These are phyloP conservation scores for Pezizomycotina sp. DNA, from an alignment of 2,329 filamentous ascomycete genomes.

Conservation along the genomic window DNA sequence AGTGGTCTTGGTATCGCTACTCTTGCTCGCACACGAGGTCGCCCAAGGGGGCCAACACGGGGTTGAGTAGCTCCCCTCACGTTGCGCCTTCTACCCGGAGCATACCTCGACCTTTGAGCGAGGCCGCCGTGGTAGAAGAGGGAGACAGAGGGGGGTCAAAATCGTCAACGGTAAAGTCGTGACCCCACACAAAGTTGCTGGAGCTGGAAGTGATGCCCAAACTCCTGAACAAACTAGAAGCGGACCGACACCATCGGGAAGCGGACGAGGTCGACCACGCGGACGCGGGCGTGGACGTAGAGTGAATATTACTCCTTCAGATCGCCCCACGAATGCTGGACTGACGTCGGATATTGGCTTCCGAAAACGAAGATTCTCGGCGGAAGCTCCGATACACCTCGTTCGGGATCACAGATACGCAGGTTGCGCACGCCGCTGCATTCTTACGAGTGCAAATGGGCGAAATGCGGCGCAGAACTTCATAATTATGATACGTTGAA, in stretches of 20 bases:
- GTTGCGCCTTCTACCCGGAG: no score
- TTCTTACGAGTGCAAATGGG: slow-evolving; percentile 43
- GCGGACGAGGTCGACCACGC: background rate
- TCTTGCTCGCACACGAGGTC: no score
- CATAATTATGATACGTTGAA: slow-evolving; percentile 45
- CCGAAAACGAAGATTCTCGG: background rate
- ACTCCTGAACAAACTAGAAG: background rate
- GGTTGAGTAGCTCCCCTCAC: no score
- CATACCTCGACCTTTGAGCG: no score
- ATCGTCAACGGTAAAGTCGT: slow-evolving; percentile 6
- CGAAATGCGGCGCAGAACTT: slow-evolving; percentile 39
- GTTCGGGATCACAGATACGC: slow-evolving; percentile 8
- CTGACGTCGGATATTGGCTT: background rate
- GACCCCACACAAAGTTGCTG: slow-evolving; percentile 5
- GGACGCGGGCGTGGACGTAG: background rate
- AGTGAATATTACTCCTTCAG: slow-evolving; percentile 4
- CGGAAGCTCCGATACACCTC: background rate
- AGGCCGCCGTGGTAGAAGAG: background rate
- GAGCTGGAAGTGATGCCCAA: slow-evolving; percentile 5
- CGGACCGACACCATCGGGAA: slow-evolving; percentile 7
- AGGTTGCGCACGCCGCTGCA: background rate
- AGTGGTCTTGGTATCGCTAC: no score
- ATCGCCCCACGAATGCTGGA: background rate
- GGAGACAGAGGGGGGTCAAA: background rate
- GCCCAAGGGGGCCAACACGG: no score